phyloP scores from a whole-genome alignment of 225 moss, liverwort and hornwort species.

The Neckera pumila region DNA sequence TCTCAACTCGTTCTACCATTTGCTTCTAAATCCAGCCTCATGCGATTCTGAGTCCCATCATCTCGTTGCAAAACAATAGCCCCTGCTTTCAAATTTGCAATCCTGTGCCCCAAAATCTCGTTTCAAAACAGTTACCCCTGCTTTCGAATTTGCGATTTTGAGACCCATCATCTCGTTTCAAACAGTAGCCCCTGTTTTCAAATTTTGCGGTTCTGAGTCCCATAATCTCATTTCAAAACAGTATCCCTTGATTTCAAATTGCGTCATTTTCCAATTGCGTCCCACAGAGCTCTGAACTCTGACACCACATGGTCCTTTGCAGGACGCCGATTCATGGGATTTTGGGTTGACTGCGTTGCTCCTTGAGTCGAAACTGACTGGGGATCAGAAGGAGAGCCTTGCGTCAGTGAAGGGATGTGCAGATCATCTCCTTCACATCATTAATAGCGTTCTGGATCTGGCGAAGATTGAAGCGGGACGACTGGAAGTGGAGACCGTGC shows the following conservation, averaged over 20 bases:
- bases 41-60: background rate
- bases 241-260: background rate
- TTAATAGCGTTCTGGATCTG: conserved; percentile 68
- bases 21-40: background rate
- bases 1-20: background rate
- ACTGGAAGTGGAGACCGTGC: conserved; percentile 51
- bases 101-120: background rate
- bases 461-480: conserved; percentile 78
- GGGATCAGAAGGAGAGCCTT: conserved; percentile 60
- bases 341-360: conserved; percentile 56
- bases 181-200: background rate
- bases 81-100: background rate
- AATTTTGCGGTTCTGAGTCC: background rate
- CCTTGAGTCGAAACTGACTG: conserved; percentile 44
- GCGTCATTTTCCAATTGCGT: background rate
- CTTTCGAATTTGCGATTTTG: background rate
- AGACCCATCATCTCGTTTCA: background rate
- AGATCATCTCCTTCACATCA: conserved; percentile 68
- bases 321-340: conserved; percentile 91
- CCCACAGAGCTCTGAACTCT: background rate
- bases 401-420: conserved; percentile 68
- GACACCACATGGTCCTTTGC: background rate
- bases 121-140: background rate
- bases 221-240: background rate
- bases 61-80: background rate